These are phyloP conservation scores for Cicer arietinum DNA, from an alignment of 306 rosid species.

Conservation along the genomic window DNA sequence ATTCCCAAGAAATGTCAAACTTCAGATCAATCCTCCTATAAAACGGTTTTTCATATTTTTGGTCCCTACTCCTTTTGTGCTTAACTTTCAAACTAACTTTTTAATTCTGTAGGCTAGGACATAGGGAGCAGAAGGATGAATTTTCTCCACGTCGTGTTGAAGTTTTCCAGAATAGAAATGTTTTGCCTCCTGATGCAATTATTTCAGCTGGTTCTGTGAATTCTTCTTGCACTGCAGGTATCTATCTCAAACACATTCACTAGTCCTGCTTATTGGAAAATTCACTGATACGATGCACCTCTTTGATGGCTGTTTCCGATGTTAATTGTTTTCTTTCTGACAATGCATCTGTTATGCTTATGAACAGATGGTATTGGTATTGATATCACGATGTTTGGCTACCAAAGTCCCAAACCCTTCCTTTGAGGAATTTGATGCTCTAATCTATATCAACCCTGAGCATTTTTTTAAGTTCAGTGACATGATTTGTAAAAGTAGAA, in stretches of 20 bases:
- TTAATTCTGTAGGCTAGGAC: slow-evolving; percentile 79
- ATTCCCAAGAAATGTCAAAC: slow-evolving; percentile 30
- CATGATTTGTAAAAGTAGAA: neutral
- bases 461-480: neutral
- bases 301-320: slow-evolving; percentile 10
- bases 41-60: slow-evolving; percentile 29
- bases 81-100: slow-evolving; percentile 18
- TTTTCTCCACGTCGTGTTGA: slow-evolving; percentile 93
- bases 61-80: slow-evolving; percentile 9
- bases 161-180: slow-evolving; percentile 71
- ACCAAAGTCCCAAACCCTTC: neutral
- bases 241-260: neutral
- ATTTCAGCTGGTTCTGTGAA: slow-evolving; percentile 90
- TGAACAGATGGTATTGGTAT: slow-evolving; percentile 20
- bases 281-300: neutral
- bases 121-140: slow-evolving; percentile 99
- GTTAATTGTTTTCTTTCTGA: slow-evolving; percentile 27
- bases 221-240: slow-evolving; percentile 97
- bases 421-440: slow-evolving; percentile 21
- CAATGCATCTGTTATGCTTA: slow-evolving; percentile 27
- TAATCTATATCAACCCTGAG: neutral
- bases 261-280: neutral
- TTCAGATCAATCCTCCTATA: slow-evolving; percentile 23
- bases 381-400: neutral
- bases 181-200: slow-evolving; percentile 79